These are phyloP conservation scores for Solanum neorickii DNA, from an alignment of 257 asterid species.

Conservation along the genomic window DNA sequence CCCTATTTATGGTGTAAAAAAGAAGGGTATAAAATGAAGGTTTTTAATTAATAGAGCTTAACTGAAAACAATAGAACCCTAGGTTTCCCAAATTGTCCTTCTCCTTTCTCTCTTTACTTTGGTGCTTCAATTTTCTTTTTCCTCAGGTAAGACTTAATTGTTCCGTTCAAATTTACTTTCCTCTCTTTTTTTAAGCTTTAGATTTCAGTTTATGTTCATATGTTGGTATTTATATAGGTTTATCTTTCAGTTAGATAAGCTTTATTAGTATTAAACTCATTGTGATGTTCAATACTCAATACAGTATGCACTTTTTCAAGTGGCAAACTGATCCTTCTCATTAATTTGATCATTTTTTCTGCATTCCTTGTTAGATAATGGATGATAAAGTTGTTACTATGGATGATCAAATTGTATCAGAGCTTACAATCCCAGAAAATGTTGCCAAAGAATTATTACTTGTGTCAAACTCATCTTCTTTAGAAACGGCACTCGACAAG, in stretches of 20 bases:
- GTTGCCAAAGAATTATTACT: slow-evolving; percentile 21
- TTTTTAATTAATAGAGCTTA: not conserved
- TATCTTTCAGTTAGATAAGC: not conserved
- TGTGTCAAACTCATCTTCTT: slow-evolving; percentile 23
- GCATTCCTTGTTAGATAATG: slow-evolving; percentile 15
- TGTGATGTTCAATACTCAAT: not conserved
- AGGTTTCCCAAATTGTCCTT: not conserved
- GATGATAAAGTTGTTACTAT: slow-evolving; percentile 8
- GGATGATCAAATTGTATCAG: slow-evolving; percentile 9
- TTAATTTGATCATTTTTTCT: not conserved
- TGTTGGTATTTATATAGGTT: not conserved
- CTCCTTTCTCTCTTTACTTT: not conserved
- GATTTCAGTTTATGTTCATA: not conserved
- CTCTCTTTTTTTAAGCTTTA: not conserved
- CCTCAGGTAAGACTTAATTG: not conserved
- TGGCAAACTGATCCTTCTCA: not conserved
- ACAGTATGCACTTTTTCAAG: not conserved
- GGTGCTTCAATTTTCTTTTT: not conserved
- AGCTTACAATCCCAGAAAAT: slow-evolving; percentile 16
- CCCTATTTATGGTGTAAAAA: not conserved
- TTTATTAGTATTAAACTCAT: not conserved
- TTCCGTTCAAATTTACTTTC: not conserved
- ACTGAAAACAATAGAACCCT: not conserved
- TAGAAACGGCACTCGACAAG: slow-evolving; percentile 35
- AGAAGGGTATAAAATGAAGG: not conserved